Conservation (phyloP, 2,329 filamentous ascomycete species). For the Trichothecium sympodiale region DNA sequence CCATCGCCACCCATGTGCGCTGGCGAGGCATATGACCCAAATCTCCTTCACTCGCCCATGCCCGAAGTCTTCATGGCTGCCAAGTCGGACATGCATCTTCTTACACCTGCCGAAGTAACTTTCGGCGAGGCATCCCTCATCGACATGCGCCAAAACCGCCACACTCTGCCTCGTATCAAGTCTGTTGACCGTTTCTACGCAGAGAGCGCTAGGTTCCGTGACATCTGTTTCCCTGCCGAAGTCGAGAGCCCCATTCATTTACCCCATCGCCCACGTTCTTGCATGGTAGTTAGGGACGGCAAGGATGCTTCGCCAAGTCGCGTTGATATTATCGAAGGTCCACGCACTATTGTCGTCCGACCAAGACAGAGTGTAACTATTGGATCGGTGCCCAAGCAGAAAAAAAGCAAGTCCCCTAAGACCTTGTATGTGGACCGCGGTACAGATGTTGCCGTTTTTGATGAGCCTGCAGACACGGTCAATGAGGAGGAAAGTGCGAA, state of each 20-base stretch:
- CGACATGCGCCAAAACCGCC: slow-evolving; percentile 19
- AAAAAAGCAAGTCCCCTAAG: slow-evolving; percentile 14
- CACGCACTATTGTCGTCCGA: slow-evolving; percentile 19
- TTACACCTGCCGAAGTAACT: slow-evolving; percentile 23
- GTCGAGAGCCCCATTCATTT: slow-evolving; percentile 4
- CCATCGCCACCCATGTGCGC: slow-evolving; percentile 19
- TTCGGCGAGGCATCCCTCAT: slow-evolving; percentile 28
- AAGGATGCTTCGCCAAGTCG: slow-evolving; percentile 11
- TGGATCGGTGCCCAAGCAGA: slow-evolving; percentile 15
- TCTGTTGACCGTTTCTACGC: slow-evolving; percentile 26
- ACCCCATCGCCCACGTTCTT: slow-evolving; percentile 14
- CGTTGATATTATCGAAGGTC: slow-evolving; percentile 14
- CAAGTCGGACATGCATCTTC: slow-evolving; percentile 20
- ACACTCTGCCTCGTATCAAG: slow-evolving; percentile 18
- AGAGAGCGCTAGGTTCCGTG: slow-evolving; percentile 17
- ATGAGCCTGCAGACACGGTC: slow-evolving; percentile 7
- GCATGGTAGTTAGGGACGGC: slow-evolving; percentile 12
- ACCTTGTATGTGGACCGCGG: slow-evolving; percentile 27
- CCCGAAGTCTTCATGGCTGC: slow-evolving; percentile 17
- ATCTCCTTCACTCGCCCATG: slow-evolving; percentile 7
- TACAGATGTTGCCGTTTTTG: slow-evolving; percentile 21
- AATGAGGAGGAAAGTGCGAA: too few species aligned
- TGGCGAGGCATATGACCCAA: slow-evolving; percentile 19
- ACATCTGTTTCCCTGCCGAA: slow-evolving; percentile 13
- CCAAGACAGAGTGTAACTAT: slow-evolving; percentile 16